These are phyloP conservation scores for Apiospora saccharicola DNA, from an alignment of 2,329 filamentous ascomycete genomes.

Conservation along the genomic window DNA sequence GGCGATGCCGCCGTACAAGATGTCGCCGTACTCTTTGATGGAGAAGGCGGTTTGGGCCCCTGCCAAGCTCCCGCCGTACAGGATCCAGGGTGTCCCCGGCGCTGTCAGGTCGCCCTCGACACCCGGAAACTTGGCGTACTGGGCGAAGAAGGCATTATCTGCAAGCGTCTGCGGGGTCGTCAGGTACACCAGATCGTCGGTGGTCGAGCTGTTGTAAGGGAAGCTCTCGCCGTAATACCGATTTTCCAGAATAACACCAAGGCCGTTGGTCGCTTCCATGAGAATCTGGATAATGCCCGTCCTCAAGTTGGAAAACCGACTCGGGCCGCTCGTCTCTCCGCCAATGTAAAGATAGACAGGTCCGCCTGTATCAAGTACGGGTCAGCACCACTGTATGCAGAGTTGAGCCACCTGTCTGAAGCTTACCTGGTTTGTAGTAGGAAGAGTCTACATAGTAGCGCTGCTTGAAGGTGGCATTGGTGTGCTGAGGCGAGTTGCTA, in stretches of 20 bases:
- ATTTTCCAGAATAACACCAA: slow-evolving; percentile 62
- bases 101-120: slow-evolving; percentile 50
- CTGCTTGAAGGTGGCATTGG: slow-evolving; percentile 59
- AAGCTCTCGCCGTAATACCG: slow-evolving; percentile 58
- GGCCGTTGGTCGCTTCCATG: slow-evolving; percentile 60
- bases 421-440: slow-evolving; percentile 55
- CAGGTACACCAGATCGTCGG: slow-evolving; percentile 56
- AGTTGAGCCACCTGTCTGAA: background rate
- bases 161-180: slow-evolving; percentile 61
- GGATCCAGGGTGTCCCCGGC: slow-evolving; percentile 48
- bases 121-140: slow-evolving; percentile 53
- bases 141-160: slow-evolving; percentile 59
- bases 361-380: slow-evolving; percentile 46
- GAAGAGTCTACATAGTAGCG: slow-evolving; percentile 61
- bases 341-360: slow-evolving; percentile 46
- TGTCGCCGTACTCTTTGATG: slow-evolving; percentile 52
- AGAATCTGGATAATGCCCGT: slow-evolving; percentile 58
- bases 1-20: slow-evolving; percentile 58
- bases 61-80: slow-evolving; percentile 42
- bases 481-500: slow-evolving; percentile 48
- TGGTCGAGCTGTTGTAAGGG: slow-evolving; percentile 55
- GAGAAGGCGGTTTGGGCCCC: slow-evolving; percentile 48
- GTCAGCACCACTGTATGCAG: slow-evolving; percentile 25
- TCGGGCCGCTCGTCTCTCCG: slow-evolving; percentile 42
- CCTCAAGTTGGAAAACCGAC: slow-evolving; percentile 38